Conservation (phyloP, 306 rosid genomes). For the Cicer cuneatum region DNA sequence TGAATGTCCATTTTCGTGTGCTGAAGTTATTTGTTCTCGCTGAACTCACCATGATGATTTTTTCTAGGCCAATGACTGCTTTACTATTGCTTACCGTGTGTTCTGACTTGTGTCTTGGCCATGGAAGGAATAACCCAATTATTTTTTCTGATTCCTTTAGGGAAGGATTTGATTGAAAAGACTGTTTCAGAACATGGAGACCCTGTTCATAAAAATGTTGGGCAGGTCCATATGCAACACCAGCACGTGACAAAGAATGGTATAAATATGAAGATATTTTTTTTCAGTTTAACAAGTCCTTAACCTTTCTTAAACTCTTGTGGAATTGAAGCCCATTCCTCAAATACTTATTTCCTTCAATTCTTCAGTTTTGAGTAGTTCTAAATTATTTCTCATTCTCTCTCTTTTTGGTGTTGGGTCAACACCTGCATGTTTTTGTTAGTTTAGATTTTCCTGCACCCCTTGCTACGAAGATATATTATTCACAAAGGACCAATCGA, state of each 20-base stretch:
- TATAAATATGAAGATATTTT: conserved; percentile 28
- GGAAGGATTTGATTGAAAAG: conserved; percentile 49
- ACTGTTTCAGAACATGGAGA: conserved; percentile 44
- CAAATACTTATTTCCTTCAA: conserved; percentile 23
- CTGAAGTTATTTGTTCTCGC: not conserved
- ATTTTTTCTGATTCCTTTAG: conserved; percentile 48
- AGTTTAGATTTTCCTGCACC: conserved; percentile 79
- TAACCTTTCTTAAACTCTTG: conserved; percentile 35
- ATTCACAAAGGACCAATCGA: conserved; percentile 82
- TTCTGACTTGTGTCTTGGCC: not conserved
- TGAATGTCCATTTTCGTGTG: not conserved
- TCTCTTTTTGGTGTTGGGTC: conserved; percentile 22
- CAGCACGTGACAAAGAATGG: conserved; percentile 49
- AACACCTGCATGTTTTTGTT: conserved; percentile 37
- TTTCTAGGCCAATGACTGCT: conserved; percentile 9
- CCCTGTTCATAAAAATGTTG: conserved; percentile 45
- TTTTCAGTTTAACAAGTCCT: conserved; percentile 28
- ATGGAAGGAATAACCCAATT: conserved; percentile 29
- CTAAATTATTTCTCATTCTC: conserved; percentile 17
- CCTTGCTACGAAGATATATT: conserved; percentile 88
- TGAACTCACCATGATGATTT: not conserved
- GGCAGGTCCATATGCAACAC: conserved; percentile 49
- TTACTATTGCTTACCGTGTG: not conserved
- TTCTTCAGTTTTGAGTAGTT: conserved; percentile 40
- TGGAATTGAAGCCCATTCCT: conserved; percentile 40